phyloP scores from a whole-genome alignment of 2,329 filamentous ascomycete genomes.

The Parasarocladium wereldwijsianum region DNA sequence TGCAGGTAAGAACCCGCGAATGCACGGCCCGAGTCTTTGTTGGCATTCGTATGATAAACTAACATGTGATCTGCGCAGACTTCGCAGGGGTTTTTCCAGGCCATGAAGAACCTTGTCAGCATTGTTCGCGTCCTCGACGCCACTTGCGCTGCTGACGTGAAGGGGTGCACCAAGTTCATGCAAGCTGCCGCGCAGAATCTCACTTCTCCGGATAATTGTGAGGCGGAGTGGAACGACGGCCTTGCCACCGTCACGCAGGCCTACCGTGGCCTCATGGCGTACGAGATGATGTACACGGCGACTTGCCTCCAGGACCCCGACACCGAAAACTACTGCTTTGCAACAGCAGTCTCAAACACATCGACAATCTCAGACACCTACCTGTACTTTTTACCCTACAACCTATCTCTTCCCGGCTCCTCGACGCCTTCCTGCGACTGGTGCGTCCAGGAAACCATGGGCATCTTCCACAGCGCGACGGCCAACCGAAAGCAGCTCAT shows the following conservation, averaged over 20 bases:
- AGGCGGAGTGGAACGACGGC: slow-evolving; percentile 48
- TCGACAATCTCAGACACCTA: slow-evolving; percentile 58
- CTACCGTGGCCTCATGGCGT: slow-evolving; percentile 61
- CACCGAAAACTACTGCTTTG: slow-evolving; percentile 63
- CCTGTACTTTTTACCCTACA: slow-evolving; percentile 76
- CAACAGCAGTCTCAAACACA: slow-evolving; percentile 66
- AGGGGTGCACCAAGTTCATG: slow-evolving; percentile 53
- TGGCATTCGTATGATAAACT: slow-evolving; percentile 6
- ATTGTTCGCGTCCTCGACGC: slow-evolving; percentile 68
- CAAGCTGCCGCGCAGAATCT: slow-evolving; percentile 50
- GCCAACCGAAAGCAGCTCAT: slow-evolving; percentile 52
- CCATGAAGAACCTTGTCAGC: slow-evolving; percentile 52
- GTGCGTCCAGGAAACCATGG: slow-evolving; percentile 72
- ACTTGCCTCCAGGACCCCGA: slow-evolving; percentile 59
- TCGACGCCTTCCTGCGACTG: slow-evolving; percentile 59
- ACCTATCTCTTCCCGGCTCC: slow-evolving; percentile 50
- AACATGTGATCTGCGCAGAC: slow-evolving; percentile 35
- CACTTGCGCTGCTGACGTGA: slow-evolving; percentile 55
- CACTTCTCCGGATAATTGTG: slow-evolving; percentile 49
- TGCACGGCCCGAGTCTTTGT: no score
- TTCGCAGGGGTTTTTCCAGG: slow-evolving; percentile 72
- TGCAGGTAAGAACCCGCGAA: slow-evolving; percentile 58
- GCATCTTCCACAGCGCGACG: slow-evolving; percentile 57
- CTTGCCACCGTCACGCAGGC: slow-evolving; percentile 62
- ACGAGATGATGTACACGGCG: slow-evolving; percentile 63